Conservation (phyloP, 2,329 filamentous ascomycete species). For the Didymella lethalis region DNA sequence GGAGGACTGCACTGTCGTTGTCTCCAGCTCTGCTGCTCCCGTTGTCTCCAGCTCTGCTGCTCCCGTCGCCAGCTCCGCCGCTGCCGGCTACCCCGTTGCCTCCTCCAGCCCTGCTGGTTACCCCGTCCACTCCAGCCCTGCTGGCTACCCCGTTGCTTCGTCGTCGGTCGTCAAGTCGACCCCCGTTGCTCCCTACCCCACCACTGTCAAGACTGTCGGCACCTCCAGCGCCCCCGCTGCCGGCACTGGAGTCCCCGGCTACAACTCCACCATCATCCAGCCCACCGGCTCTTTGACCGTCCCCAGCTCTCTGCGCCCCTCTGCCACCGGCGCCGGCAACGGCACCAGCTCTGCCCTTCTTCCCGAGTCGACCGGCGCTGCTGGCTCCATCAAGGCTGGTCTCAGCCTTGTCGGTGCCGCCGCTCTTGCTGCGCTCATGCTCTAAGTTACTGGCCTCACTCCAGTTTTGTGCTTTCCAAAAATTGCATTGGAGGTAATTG, state of each 20-base stretch:
- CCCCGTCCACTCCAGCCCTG: conserved; percentile 30
- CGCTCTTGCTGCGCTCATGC: conserved; percentile 53
- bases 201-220: conserved; percentile 26
- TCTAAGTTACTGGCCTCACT: conserved; percentile 35
- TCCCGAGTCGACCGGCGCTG: conserved; percentile 46
- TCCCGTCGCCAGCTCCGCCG: conserved; percentile 29
- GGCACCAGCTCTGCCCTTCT: conserved; percentile 32
- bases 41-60: conserved; percentile 28
- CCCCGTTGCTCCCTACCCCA: conserved; percentile 26
- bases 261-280: conserved; percentile 38
- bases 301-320: conserved; percentile 43
- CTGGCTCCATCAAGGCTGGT: conserved; percentile 42
- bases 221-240: conserved; percentile 21
- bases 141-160: conserved; percentile 33
- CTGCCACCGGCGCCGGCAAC: conserved; percentile 36
- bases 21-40: conserved; percentile 25
- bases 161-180: conserved; percentile 20
- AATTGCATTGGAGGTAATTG: conserved; percentile 23
- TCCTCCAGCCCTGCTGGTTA: conserved; percentile 22
- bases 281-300: conserved; percentile 48
- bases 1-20: conserved; percentile 36
- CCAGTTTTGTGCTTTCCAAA: conserved; percentile 14
- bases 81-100: conserved; percentile 14
- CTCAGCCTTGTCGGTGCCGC: conserved; percentile 53
- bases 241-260: conserved; percentile 34